phyloP scores from a whole-genome alignment of 441 rosid species.

The Gossypium trilobum region DNA sequence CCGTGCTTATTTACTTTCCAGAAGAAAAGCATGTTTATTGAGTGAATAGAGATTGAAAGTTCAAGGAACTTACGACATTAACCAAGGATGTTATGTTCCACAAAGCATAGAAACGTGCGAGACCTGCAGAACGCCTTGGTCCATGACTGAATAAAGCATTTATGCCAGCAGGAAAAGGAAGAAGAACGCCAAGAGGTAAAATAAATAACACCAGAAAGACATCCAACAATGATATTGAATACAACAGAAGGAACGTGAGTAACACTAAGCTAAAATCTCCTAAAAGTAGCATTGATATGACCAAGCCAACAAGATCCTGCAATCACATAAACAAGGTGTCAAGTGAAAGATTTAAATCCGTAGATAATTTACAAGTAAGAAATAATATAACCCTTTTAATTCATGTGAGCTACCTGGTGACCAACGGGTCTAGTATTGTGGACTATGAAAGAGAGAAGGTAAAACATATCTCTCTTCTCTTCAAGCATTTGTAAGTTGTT shows the following conservation, averaged over 20 bases:
- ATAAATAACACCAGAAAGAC: slow-evolving; percentile 81
- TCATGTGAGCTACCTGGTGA: slow-evolving; percentile 66
- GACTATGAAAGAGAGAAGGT: slow-evolving; percentile 77
- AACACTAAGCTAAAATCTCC: slow-evolving; percentile 99
- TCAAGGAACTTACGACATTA: slow-evolving; percentile 67
- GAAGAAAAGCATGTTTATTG: background rate
- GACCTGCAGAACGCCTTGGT: slow-evolving; percentile 94
- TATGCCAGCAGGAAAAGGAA: slow-evolving; percentile 98
- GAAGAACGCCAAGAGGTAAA: slow-evolving; percentile 86
- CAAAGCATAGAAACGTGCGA: slow-evolving; percentile 91
- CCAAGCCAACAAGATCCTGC: slow-evolving; percentile 99
- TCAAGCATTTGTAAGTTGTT: slow-evolving; percentile 70
- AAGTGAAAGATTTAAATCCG: slow-evolving; percentile 13
- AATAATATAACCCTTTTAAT: background rate
- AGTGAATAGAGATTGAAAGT: background rate
- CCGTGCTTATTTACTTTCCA: background rate
- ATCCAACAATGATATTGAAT: slow-evolving; percentile 81
- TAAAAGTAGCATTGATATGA: slow-evolving; percentile 90
- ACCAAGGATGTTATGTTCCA: slow-evolving; percentile 86
- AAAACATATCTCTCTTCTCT: slow-evolving; percentile 91
- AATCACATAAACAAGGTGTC: slow-evolving; percentile 17
- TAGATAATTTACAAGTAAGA: background rate
- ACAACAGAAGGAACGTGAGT: slow-evolving; percentile 91
- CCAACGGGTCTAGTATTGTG: slow-evolving; percentile 99
- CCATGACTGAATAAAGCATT: slow-evolving; percentile 98